A percentile compares a stretch with the other conserved stretches of the same genome.
phyloP scores from a whole-genome alignment of 108 stramenopile genomes.

The Cylindrotheca closterium region DNA sequence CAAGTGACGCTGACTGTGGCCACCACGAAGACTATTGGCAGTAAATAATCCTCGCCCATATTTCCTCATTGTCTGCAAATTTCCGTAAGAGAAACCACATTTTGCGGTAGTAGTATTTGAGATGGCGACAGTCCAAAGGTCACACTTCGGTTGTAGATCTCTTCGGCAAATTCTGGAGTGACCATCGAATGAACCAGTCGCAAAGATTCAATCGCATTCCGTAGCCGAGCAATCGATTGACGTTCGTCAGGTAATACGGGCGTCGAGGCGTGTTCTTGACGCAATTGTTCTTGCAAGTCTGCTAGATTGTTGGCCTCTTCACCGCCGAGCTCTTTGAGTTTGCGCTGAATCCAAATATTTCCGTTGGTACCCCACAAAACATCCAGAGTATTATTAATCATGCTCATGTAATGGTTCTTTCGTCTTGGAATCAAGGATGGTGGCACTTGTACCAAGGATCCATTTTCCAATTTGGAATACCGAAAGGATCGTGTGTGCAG shows the following conservation, averaged over 20 bases:
- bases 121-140: slow-evolving; percentile 34
- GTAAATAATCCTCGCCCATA: too few relatives aligned
- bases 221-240: slow-evolving; percentile 54
- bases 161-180: slow-evolving; percentile 66
- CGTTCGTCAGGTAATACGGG: slow-evolving; percentile 53
- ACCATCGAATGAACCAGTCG: slow-evolving; percentile 61
- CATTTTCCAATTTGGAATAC: slow-evolving; percentile 95
- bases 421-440: slow-evolving; percentile 75
- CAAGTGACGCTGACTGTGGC: too few relatives aligned
- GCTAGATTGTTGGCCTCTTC: slow-evolving; percentile 46
- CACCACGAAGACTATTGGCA: too few relatives aligned
- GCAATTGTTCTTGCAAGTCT: slow-evolving; percentile 73
- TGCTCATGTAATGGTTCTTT: slow-evolving; percentile 66
- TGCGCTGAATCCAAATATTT: slow-evolving; percentile 86
- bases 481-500: slow-evolving; percentile 91
- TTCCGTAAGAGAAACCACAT: slow-evolving; percentile 59
- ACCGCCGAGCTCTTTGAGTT: slow-evolving; percentile 38
- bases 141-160: slow-evolving; percentile 51
- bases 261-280: slow-evolving; percentile 65
- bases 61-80: background rate
- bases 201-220: slow-evolving; percentile 76
- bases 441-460: slow-evolving; percentile 77
- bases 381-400: slow-evolving; percentile 44
- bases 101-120: slow-evolving; percentile 70
- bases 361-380: slow-evolving; percentile 84